Conservation (phyloP, 371 early-diverging fungal species). For the Choanephora cucurbitarum region DNA sequence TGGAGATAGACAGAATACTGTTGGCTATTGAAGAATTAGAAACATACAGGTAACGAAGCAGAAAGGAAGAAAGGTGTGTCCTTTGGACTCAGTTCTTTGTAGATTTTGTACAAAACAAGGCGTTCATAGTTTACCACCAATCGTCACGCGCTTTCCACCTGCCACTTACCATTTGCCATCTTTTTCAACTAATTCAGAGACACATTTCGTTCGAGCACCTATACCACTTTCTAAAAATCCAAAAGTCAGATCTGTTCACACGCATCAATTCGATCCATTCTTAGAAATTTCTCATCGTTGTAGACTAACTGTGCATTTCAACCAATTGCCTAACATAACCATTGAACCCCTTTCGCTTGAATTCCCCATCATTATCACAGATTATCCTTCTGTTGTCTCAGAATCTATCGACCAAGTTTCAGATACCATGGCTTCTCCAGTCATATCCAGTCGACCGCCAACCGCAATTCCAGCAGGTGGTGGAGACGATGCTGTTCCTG, state of each 20-base stretch:
- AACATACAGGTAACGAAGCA: conserved; percentile 35
- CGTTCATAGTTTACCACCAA: conserved; percentile 41
- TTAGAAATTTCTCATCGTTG: conserved; percentile 44
- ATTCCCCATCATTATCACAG: conserved; percentile 49
- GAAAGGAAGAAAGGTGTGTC: neutral
- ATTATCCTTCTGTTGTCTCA: conserved; percentile 30
- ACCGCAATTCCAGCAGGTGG: conserved; percentile 19
- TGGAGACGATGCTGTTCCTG: conserved; percentile 45
- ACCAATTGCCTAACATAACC: conserved; percentile 8
- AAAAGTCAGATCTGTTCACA: conserved; percentile 25
- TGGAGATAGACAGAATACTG: conserved; percentile 41
- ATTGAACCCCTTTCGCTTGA: conserved; percentile 32
- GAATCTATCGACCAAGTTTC: conserved; percentile 12
- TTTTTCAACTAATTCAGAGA: conserved; percentile 38
- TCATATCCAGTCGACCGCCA: neutral
- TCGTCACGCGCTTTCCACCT: conserved; percentile 35
- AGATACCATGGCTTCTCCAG: conserved; percentile 7
- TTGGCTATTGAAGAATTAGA: conserved; percentile 43
- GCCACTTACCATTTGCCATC: conserved; percentile 40
- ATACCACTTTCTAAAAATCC: conserved; percentile 26
- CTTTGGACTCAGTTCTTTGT: neutral
- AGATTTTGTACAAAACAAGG: conserved; percentile 43
- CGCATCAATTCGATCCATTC: conserved; percentile 45
- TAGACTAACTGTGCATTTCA: conserved; percentile 38
- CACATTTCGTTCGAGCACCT: conserved; percentile 46